phyloP scores from a whole-genome alignment of 192 early-diverging fungal genomes.

The Pilaira anomala region DNA sequence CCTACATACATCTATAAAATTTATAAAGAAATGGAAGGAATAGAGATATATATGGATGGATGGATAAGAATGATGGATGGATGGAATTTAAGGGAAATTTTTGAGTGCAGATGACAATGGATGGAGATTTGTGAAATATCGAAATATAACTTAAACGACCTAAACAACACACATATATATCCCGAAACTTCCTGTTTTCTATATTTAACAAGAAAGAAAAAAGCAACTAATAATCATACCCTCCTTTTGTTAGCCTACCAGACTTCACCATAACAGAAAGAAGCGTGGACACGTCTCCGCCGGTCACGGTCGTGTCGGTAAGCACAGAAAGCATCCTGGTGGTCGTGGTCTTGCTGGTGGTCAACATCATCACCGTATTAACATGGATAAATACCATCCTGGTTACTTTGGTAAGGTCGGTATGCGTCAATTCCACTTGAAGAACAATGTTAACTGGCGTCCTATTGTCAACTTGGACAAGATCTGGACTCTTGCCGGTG shows the following conservation, averaged over 20 bases:
- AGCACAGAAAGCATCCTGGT: slow-evolving; percentile 99
- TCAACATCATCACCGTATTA: slow-evolving; percentile 99
- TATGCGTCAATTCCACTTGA: slow-evolving; percentile 99
- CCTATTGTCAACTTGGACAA: slow-evolving; percentile 92
- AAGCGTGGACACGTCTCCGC: slow-evolving; percentile 99
- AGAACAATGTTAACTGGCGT: slow-evolving; percentile 81
- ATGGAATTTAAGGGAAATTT: neutral
- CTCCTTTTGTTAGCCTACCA: slow-evolving; percentile 62
- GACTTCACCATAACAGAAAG: slow-evolving; percentile 90
- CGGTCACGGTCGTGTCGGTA: slow-evolving; percentile 99
- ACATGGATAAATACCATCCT: slow-evolving; percentile 99
- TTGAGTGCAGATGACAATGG: neutral
- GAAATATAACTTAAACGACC: no score
- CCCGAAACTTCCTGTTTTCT: no score
- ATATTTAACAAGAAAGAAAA: no score
- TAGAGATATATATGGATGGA: slow-evolving; percentile 8
- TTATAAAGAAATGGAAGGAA: neutral
- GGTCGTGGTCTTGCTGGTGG: slow-evolving; percentile 99
- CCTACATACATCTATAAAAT: neutral
- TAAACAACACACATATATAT: no score
- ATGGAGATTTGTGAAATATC: neutral
- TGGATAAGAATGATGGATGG: neutral
- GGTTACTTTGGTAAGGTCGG: slow-evolving; percentile 99
- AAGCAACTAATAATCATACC: neutral
- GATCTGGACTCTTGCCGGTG: slow-evolving; percentile 88